phyloP scores from a whole-genome alignment of 2,329 filamentous ascomycete genomes.

The Plectosphaerella cucumerina region DNA sequence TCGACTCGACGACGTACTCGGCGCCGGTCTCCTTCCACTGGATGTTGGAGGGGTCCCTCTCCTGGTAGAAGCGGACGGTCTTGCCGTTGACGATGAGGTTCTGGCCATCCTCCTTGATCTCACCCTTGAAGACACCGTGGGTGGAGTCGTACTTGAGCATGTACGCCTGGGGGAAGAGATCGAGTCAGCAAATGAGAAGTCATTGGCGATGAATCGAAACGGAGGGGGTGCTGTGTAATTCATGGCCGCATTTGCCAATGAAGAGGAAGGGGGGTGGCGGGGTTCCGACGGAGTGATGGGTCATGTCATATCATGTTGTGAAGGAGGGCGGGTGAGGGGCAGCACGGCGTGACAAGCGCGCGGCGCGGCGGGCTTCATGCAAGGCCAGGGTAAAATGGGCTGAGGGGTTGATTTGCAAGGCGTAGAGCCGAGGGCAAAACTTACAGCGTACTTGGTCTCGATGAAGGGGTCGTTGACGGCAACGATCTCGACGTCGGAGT shows the following conservation, averaged over 20 bases:
- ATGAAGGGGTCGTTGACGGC: slow-evolving; percentile 99
- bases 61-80: slow-evolving; percentile 89
- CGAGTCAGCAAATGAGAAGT: slow-evolving; percentile 4
- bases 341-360: not conserved
- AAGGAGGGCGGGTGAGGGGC: not conserved
- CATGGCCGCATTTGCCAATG: not conserved
- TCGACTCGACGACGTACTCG: slow-evolving; percentile 95
- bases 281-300: not conserved
- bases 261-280: not conserved
- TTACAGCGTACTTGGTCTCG: slow-evolving; percentile 93
- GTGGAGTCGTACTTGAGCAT: slow-evolving; percentile 99
- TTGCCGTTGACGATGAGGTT: slow-evolving; percentile 90
- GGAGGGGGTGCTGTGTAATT: not conserved
- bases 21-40: slow-evolving; percentile 85
- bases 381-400: not conserved
- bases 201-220: not conserved
- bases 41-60: slow-evolving; percentile 86
- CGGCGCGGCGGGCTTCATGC: not conserved
- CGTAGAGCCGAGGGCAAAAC: slow-evolving; percentile 33
- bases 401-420: not conserved
- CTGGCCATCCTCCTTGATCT: slow-evolving; percentile 66
- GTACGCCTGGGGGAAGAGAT: slow-evolving; percentile 64
- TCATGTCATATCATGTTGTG: not conserved
- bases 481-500: slow-evolving; percentile 84
- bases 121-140: slow-evolving; percentile 95